phyloP scores from a whole-genome alignment of 495 filamentous ascomycete genomes.

The Neurospora sp. region DNA sequence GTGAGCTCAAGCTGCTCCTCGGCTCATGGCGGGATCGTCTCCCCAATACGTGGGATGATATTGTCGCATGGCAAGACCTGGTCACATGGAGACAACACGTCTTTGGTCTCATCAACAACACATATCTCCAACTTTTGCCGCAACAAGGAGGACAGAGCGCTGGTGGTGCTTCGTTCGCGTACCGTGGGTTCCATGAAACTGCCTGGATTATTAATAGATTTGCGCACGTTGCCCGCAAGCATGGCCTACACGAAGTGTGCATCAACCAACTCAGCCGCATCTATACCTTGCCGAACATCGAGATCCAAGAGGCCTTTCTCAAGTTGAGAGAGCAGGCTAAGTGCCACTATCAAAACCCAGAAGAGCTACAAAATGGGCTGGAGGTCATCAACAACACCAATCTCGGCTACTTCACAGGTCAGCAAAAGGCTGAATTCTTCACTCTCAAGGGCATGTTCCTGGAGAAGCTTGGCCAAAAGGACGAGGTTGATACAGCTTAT shows the following conservation, averaged over 20 bases:
- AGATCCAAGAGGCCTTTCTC: slow-evolving; percentile 98
- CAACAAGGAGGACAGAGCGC: slow-evolving; percentile 58
- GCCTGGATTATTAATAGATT: slow-evolving; percentile 99
- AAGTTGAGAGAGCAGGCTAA: slow-evolving; percentile 96
- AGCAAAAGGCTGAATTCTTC: slow-evolving; percentile 98
- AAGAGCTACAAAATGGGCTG: slow-evolving; percentile 80
- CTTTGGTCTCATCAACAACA: slow-evolving; percentile 91
- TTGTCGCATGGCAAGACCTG: slow-evolving; percentile 96
- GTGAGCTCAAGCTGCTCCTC: slow-evolving; percentile 87
- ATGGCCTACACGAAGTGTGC: slow-evolving; percentile 93
- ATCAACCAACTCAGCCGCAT: slow-evolving; percentile 94
- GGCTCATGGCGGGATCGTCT: slow-evolving; percentile 92
- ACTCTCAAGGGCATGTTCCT: slow-evolving; percentile 99
- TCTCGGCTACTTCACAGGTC: slow-evolving; percentile 88
- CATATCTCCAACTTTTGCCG: slow-evolving; percentile 79
- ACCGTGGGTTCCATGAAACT: slow-evolving; percentile 95
- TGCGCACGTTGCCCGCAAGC: slow-evolving; percentile 93
- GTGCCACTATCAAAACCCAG: slow-evolving; percentile 92
- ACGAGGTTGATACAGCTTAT: slow-evolving; percentile 87
- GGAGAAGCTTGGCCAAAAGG: slow-evolving; percentile 77
- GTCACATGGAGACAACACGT: slow-evolving; percentile 99
- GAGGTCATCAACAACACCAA: slow-evolving; percentile 99
- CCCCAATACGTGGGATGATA: slow-evolving; percentile 98
- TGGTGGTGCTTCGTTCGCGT: slow-evolving; percentile 78
- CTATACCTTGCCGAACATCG: slow-evolving; percentile 97